These are phyloP conservation scores for Sclerotinia nivalis DNA, from an alignment of 2,329 filamentous ascomycete genomes.

Conservation along the genomic window DNA sequence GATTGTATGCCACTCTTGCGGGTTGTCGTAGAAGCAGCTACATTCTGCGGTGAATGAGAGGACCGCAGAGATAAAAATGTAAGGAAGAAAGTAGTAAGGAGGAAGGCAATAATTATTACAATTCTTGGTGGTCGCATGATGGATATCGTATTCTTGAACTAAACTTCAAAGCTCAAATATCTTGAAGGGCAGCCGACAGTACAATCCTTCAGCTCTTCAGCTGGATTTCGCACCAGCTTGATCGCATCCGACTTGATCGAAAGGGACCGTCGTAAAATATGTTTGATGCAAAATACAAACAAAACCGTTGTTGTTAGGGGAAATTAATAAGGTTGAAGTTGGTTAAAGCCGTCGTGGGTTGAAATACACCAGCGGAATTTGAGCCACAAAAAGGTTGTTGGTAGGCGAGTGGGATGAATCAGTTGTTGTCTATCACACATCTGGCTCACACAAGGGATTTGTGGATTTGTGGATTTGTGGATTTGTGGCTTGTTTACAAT, in stretches of 20 bases:
- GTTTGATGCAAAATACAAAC: conserved; percentile 14
- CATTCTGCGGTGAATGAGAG: conserved; percentile 33
- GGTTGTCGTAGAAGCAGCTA: conserved; percentile 28
- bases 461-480: neutral
- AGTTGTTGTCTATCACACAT: conserved; percentile 8
- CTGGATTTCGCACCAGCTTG: conserved; percentile 18
- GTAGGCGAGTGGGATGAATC: conserved; percentile 18
- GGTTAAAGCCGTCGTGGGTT: conserved; percentile 13
- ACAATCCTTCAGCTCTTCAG: conserved; percentile 22
- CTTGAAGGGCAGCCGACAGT: conserved; percentile 10
- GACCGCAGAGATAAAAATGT: conserved; percentile 39
- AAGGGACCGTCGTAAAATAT: neutral
- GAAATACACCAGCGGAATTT: neutral
- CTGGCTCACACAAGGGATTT: neutral
- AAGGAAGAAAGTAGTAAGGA: conserved; percentile 38
- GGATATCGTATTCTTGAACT: conserved; percentile 20
- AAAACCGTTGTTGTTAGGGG: neutral
- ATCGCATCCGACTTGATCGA: conserved; percentile 19
- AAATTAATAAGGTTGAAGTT: neutral
- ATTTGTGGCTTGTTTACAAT: neutral
- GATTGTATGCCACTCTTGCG: conserved; percentile 50
- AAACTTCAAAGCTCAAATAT: conserved; percentile 19
- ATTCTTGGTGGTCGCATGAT: conserved; percentile 43
- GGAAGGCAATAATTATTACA: conserved; percentile 39
- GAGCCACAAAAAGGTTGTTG: conserved; percentile 10